Evolutionary conservation across 2,329 filamentous ascomycete genomes (phyloP).

Genomic region (Scedosporium minutisporum): DNA sequence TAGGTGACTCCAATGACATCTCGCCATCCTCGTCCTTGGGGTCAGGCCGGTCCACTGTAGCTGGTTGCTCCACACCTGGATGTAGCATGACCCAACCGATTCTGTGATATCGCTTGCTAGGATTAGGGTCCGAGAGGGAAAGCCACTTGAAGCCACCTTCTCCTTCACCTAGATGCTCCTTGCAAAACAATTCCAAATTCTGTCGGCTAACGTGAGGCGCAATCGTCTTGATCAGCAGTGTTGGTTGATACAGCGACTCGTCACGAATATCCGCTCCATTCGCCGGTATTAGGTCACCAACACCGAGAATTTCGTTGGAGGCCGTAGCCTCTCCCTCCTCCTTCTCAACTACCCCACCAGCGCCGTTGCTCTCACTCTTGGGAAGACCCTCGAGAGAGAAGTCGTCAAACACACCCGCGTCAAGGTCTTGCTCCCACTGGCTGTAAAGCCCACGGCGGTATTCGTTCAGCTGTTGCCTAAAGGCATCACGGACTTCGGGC

Average conservation of each 20-base stretch:
- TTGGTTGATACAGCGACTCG: conserved; percentile 79
- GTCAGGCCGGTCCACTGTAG: conserved; percentile 62
- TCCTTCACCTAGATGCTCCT: conserved; percentile 83
- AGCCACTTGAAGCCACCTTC: conserved; percentile 93
- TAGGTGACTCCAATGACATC: conserved; percentile 43
- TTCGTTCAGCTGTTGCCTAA: conserved; percentile 67
- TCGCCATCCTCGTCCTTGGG: conserved; percentile 58
- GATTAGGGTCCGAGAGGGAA: conserved; percentile 92
- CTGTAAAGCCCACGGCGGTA: conserved; percentile 70
- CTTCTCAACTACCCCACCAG: conserved; percentile 78
- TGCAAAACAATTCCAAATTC: conserved; percentile 90
- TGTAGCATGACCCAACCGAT: conserved; percentile 99
- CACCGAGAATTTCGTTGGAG: conserved; percentile 83
- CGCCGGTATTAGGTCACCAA: conserved; percentile 79
- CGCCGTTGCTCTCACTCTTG: conserved; percentile 83
- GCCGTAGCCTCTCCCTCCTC: conserved; percentile 92
- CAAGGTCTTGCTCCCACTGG: conserved; percentile 84
- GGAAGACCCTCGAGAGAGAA: conserved; percentile 91
- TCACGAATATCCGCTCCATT: conserved; percentile 81
- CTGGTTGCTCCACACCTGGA: conserved; percentile 57
- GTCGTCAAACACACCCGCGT: conserved; percentile 80
- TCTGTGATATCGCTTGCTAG: conserved; percentile 90
- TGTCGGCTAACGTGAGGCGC: conserved; percentile 89
- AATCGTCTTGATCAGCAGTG: conserved; percentile 94
- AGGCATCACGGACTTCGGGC: conserved; percentile 65